Percentiles rank a stretch among this genome's conserved stretches.
Conservation (phyloP, 2,329 filamentous ascomycete species). For the Arthrobotrys iridis region DNA sequence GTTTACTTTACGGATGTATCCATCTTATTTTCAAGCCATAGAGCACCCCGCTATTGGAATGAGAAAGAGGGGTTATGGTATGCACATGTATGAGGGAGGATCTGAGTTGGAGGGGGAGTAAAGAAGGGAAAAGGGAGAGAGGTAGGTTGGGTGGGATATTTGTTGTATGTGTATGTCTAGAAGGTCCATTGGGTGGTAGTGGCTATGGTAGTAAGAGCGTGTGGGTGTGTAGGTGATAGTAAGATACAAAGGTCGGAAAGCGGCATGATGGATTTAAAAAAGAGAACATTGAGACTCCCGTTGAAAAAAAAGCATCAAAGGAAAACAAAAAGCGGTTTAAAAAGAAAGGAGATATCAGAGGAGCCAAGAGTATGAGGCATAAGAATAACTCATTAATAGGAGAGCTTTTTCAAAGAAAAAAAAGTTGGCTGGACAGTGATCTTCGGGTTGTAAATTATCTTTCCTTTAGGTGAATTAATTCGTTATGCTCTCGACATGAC, state of each 20-base stretch:
- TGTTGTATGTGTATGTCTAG: no score
- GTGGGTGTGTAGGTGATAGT: slow-evolving; percentile 4
- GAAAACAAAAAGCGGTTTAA: not conserved
- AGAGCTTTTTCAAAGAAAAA: slow-evolving; percentile 9
- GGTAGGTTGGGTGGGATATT: not conserved
- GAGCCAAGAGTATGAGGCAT: slow-evolving; percentile 1
- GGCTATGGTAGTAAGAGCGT: not conserved
- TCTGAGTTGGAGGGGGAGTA: not conserved
- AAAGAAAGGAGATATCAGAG: not conserved
- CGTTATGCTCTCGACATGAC: slow-evolving; percentile 90
- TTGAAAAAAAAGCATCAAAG: slow-evolving; percentile 34
- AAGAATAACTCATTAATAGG: slow-evolving; percentile 43
- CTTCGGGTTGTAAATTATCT: slow-evolving; percentile 59
- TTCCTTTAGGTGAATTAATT: slow-evolving; percentile 32
- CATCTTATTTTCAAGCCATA: slow-evolving; percentile 11
- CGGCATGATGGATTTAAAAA: slow-evolving; percentile 27
- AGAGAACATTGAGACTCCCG: slow-evolving; percentile 52
- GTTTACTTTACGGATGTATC: slow-evolving; percentile 9
- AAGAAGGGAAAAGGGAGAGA: not conserved
- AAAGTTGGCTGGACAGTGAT: slow-evolving; percentile 59
- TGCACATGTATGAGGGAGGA: not conserved
- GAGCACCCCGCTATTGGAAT: not conserved
- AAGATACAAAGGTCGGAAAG: slow-evolving; percentile 42
- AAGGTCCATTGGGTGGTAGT: not conserved
- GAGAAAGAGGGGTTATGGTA: not conserved